Percentiles rank a stretch among this genome's conserved stretches.
phyloP scores from a whole-genome alignment of 2,329 filamentous ascomycete genomes.

The Aspergillus sp. region DNA sequence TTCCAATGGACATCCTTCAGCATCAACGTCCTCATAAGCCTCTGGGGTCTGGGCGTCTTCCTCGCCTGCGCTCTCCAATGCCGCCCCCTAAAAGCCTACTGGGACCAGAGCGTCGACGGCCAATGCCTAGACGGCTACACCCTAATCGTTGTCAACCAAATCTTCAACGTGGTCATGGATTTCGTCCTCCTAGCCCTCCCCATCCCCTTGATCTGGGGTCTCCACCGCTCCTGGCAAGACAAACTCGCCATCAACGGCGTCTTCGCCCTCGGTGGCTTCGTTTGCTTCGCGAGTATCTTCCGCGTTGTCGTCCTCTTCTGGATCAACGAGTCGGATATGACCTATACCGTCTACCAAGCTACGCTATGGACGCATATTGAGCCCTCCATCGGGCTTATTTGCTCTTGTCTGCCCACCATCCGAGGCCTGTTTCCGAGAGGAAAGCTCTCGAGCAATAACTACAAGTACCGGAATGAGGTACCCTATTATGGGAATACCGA shows the following conservation, averaged over 20 bases:
- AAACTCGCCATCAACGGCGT: conserved; percentile 38
- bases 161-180: conserved; percentile 37
- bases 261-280: conserved; percentile 35
- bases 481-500: conserved; percentile 33
- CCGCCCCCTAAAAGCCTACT: conserved; percentile 33
- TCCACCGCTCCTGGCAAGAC: conserved; percentile 38
- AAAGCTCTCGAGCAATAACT: conserved; percentile 25
- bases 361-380: conserved; percentile 41
- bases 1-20: conserved; percentile 31
- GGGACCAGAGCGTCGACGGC: conserved; percentile 31
- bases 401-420: conserved; percentile 38
- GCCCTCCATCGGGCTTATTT: conserved; percentile 38
- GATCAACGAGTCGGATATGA: conserved; percentile 31
- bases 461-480: conserved; percentile 19
- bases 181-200: conserved; percentile 35
- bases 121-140: conserved; percentile 30
- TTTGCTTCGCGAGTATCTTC: conserved; percentile 41
- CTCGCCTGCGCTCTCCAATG: conserved; percentile 37
- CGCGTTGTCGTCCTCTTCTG: conserved; percentile 40
- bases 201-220: conserved; percentile 39
- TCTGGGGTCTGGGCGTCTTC: conserved; percentile 35
- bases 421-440: conserved; percentile 36
- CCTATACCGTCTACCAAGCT: conserved; percentile 38
- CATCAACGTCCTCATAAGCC: conserved; percentile 31
- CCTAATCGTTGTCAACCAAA: conserved; percentile 39